Conservation (phyloP, 768 basidiomycete genomes). For the Xerocomellus amylosporus region DNA sequence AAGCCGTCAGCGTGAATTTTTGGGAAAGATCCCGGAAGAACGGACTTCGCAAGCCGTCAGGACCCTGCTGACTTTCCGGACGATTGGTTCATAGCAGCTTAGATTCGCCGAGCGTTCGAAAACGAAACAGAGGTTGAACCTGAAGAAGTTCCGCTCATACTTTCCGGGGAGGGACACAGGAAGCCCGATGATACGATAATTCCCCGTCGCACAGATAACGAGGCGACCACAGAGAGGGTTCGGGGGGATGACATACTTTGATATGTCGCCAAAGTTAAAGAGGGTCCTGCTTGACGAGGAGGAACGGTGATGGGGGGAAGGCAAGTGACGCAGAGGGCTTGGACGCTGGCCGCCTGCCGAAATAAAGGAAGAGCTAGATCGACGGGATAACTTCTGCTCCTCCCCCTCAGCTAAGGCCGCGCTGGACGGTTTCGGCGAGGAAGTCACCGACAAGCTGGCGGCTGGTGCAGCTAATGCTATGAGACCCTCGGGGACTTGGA, state of each 20-base stretch:
- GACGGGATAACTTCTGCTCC: constrained; percentile 42
- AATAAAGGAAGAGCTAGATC: constrained; percentile 50
- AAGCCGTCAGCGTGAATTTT: constrained; percentile 1
- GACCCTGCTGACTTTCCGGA: constrained; percentile 91
- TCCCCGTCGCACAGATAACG: constrained; percentile 78
- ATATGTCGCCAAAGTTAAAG: constrained; percentile 89
- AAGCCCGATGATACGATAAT: constrained; percentile 87
- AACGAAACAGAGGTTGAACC: constrained; percentile 95
- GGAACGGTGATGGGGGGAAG: constrained; percentile 47
- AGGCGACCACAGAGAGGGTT: constrained; percentile 83
- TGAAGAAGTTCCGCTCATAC: constrained; percentile 85
- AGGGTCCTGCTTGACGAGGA: constrained; percentile 53
- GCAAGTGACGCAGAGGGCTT: constrained; percentile 40
- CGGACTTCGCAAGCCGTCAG: constrained; percentile 85
- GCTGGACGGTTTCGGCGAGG: constrained; percentile 36
- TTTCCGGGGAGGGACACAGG: constrained; percentile 75
- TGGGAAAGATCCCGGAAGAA: constrained; percentile 7
- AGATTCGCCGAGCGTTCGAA: constrained; percentile 89
- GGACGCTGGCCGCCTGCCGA: constrained; percentile 47
- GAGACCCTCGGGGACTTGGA: constrained; percentile 91
- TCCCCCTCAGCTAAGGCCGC: constrained; percentile 32
- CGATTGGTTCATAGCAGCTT: constrained; percentile 94
- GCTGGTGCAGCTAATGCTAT: constrained; percentile 49
- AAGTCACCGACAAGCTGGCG: constrained; percentile 28
- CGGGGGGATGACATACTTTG: constrained; percentile 91